Conservation (phyloP, 1,284 basidiomycete genomes). For the Cystobasidium sp. region DNA sequence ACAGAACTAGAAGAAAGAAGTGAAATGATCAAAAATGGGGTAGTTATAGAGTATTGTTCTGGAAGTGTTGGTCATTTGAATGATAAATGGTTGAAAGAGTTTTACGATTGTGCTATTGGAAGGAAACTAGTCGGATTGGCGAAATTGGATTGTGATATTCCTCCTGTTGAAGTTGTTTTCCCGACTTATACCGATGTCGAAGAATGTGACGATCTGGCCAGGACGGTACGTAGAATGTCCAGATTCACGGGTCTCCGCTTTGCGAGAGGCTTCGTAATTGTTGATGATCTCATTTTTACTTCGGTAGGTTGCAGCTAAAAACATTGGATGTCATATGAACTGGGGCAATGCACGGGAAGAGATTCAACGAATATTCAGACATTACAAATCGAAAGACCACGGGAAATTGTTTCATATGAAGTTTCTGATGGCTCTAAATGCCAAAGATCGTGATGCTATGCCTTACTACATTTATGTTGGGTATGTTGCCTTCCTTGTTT, state of each 20-base stretch:
- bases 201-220: slow-evolving; percentile 28
- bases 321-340: slow-evolving; percentile 42
- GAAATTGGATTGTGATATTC: slow-evolving; percentile 10
- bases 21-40: slow-evolving; percentile 21
- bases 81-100: slow-evolving; percentile 27
- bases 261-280: background rate
- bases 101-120: slow-evolving; percentile 37
- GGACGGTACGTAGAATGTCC: background rate
- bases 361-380: slow-evolving; percentile 41
- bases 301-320: slow-evolving; percentile 25
- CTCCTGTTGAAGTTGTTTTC: slow-evolving; percentile 42
- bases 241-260: background rate
- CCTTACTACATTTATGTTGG: slow-evolving; percentile 43
- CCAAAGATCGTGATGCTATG: background rate
- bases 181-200: slow-evolving; percentile 42
- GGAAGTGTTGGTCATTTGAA: slow-evolving; percentile 33
- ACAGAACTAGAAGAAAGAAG: background rate
- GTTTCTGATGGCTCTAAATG: slow-evolving; percentile 29
- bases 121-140: slow-evolving; percentile 2
- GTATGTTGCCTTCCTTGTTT: background rate
- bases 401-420: slow-evolving; percentile 46
- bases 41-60: slow-evolving; percentile 44
- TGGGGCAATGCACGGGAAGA: background rate
- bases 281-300: background rate
- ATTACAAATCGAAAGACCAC: slow-evolving; percentile 43